Evolutionary conservation across 148 eudicot genomes (phyloP), one percentile per base, ranked within the genome.

Genomic region (Salicornia ramosissima): DNA sequence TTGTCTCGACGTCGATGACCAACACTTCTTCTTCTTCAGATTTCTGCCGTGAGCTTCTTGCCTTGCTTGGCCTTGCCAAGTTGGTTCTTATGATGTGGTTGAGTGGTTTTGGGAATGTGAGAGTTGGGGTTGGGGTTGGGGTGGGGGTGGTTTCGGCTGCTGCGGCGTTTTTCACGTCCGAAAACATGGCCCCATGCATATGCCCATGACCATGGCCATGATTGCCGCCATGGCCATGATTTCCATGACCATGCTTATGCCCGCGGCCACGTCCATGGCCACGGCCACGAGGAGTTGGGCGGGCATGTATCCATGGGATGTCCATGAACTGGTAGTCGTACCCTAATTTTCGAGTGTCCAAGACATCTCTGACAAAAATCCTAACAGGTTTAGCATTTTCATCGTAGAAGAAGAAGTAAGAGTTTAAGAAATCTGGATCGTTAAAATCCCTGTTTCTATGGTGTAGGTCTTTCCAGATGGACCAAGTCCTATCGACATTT

Each of bases 11-110:
- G 1, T 70, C 42, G 40, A 58, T 70, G 29, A 29, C 29, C n/a
- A 58, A 21, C 4, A 70, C 65, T 31, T 70, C 73, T 57, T 70
- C 73, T 46, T 70, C 65, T 1, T 70, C 53, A 22, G 58, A 43
- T 18, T 70, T 70, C 22, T 59, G 5, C 8, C 40, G 4, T 36
- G 5, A 3, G 8, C 40, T 36, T 8, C 40, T 36, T 36, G 40
- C 40, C 54, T 22, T 57, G n/a, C 11, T 34, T 18, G 73, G 65
- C 55, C 73, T 70, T 30, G 25, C n/a, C 8, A 70, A 5, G 26
- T 61, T 39, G 24, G 65, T 36, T 6, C 65, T 25, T 6, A 61
- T 61, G 2, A 19, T 61, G 46, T 61, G 24, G 5, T 61, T 24
- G 16, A 61, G 18, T 2, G 46, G 46, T 40, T 36, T 61, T 16